Evolutionary conservation across 1,139 yeast species (phyloP), one percentile per base, ranked within the genome.

Genomic region (Suhomyces wounanorum): DNA sequence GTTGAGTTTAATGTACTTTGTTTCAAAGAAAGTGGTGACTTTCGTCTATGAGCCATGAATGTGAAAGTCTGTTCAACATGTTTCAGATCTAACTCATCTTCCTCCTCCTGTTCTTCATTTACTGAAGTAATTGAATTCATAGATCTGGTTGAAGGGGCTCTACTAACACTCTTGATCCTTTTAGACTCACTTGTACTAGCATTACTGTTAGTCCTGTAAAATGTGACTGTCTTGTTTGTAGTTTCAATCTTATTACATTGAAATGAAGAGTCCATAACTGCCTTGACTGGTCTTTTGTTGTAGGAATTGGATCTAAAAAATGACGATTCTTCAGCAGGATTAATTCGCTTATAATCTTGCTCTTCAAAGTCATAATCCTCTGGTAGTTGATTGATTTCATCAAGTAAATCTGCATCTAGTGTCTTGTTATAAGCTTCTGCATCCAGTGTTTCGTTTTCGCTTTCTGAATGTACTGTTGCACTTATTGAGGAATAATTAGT

Each of bases 311-410:
- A 71, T 42, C 73, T 55, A 48, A 59, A 53, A 55, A 66, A 65
- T 38, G 58, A 39, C 44, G 55, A 43, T 5, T 36, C 44, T 11
- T 43, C 35, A 5, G 9, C 25, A 8, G 40, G 14, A 1, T 46
- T 26, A 3, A 31, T 31, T 23, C 33, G 16, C 13, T 35, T 61
- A 40, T 62, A 61, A 18, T 66, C 65, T 18, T 67, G 64, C 11
- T 72, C 74, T 10, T 76, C 78, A 58, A 81, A 82, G 47, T 82
- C 84, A 58, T 67, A 83, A 57, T 83, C 88, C 59, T 81, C 87
- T 0, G 88, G 87, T 2, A 83, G 66, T 43, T 68, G 75, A 57
- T 84, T 82, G 25, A 81, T 72, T 63, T 82, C 87, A 59, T 82
- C 87, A 7, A 82, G 47, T 10, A 58, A 53, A 39, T 74, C 79